Conservation (phyloP, 106 monocot genomes). For the Phalaenopsis aphrodite region DNA sequence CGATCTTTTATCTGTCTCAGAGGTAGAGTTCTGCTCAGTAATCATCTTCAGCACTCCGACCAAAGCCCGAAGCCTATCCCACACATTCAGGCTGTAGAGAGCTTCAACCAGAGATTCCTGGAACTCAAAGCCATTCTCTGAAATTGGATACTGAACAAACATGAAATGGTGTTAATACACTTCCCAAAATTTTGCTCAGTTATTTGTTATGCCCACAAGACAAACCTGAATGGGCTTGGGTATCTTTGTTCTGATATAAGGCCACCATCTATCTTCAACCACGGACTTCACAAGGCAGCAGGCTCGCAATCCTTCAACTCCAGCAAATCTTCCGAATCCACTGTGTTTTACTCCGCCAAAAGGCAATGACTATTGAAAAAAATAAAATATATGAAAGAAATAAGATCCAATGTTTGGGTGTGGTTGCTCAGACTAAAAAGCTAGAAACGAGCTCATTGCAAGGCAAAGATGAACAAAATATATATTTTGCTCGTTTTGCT, state of each 20-base stretch:
- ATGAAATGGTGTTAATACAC: neutral
- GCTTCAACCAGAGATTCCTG: slow-evolving; percentile 89
- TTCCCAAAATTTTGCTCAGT: neutral
- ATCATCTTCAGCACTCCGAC: slow-evolving; percentile 73
- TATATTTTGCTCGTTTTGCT: no score
- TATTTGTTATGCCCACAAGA: neutral
- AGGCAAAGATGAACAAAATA: no score
- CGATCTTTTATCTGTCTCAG: slow-evolving; percentile 19
- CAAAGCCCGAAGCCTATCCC: slow-evolving; percentile 75
- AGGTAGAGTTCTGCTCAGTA: slow-evolving; percentile 46
- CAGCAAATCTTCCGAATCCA: slow-evolving; percentile 98
- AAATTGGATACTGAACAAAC: slow-evolving; percentile 71
- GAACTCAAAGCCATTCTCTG: slow-evolving; percentile 87
- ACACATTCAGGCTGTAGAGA: slow-evolving; percentile 83
- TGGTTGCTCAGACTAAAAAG: neutral
- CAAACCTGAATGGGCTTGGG: slow-evolving; percentile 84
- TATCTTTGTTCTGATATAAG: slow-evolving; percentile 84
- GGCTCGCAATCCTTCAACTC: slow-evolving; percentile 89
- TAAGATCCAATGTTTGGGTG: neutral
- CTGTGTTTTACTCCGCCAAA: slow-evolving; percentile 99
- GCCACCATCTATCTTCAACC: slow-evolving; percentile 96
- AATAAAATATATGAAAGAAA: neutral
- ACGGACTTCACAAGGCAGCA: slow-evolving; percentile 97
- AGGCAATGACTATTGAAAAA: slow-evolving; percentile 67
- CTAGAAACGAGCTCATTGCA: neutral